Percentiles rank a stretch among this genome's conserved stretches.
Evolutionary conservation across 73 alveolate genomes (phyloP).

Genomic region (Chromera velia): DNA sequence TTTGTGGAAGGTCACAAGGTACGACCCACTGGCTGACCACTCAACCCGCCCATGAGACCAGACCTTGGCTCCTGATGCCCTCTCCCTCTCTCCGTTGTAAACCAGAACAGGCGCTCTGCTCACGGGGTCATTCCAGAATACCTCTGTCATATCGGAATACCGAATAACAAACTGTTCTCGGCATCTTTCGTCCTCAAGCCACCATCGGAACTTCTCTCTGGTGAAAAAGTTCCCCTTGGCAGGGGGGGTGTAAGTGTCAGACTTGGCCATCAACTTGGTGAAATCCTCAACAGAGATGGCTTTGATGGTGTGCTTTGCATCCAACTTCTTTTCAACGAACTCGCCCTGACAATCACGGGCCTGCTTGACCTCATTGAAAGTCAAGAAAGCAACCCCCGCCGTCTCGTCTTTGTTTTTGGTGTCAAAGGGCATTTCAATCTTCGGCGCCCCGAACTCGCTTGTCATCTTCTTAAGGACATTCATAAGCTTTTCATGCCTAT

Average conservation of each 20-base stretch:
- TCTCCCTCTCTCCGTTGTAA: background rate
- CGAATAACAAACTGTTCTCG: background rate
- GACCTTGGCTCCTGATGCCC: background rate
- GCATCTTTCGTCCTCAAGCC: background rate
- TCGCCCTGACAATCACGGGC: background rate
- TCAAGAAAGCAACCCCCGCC: background rate
- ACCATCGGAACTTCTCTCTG: background rate
- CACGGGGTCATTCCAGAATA: background rate
- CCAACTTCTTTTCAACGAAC: background rate
- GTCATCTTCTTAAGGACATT: background rate
- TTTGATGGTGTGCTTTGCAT: background rate
- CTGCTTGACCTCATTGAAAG: too few relatives aligned
- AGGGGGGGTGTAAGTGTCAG: too few relatives aligned
- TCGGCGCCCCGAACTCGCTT: background rate
- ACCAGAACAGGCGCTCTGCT: background rate
- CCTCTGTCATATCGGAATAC: background rate
- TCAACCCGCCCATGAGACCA: background rate
- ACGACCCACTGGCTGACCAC: conserved; percentile 42
- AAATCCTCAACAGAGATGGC: background rate
- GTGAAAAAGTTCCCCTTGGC: too few relatives aligned
- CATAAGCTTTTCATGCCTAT: background rate
- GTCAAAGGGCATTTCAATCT: background rate
- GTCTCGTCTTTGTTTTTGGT: background rate
- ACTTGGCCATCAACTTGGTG: too few relatives aligned
- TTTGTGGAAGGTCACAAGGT: conserved; percentile 34